A percentile compares a stretch with the other conserved stretches of the same genome.
These are phyloP conservation scores for Pseudonitzschia multistriata DNA, from an alignment of 108 stramenopile genomes.

Conservation along the genomic window DNA sequence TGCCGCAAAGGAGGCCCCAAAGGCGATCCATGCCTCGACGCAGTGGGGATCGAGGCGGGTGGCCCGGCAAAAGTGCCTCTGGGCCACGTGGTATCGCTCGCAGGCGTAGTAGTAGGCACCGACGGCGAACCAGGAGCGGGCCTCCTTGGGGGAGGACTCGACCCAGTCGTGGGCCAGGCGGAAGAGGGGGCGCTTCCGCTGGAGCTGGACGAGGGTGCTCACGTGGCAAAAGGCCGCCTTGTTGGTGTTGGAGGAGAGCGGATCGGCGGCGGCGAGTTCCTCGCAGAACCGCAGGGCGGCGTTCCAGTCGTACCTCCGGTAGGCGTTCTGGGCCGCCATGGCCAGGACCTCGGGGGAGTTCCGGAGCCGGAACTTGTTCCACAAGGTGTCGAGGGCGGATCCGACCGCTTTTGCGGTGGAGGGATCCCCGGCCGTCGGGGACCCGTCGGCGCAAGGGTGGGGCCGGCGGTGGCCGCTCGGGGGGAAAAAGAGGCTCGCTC, in stretches of 20 bases:
- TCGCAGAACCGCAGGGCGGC: constrained; percentile 64
- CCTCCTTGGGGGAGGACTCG: constrained; percentile 80
- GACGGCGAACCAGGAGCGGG: constrained; percentile 90
- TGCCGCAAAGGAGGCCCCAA: constrained; percentile 90
- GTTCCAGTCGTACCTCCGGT: constrained; percentile 59
- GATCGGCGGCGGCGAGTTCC: constrained; percentile 63
- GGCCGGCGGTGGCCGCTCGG: not conserved
- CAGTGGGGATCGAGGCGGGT: constrained; percentile 82
- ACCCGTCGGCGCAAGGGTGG: not conserved
- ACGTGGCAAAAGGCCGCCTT: constrained; percentile 57
- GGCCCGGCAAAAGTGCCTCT: constrained; percentile 90
- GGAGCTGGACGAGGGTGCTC: constrained; percentile 76
- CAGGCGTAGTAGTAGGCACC: constrained; percentile 92
- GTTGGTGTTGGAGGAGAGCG: constrained; percentile 40
- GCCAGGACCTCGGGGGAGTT: constrained; percentile 71
- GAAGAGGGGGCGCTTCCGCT: constrained; percentile 84
- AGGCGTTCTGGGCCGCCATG: constrained; percentile 72
- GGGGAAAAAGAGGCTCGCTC: constrained; percentile 3
- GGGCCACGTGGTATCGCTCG: constrained; percentile 86
- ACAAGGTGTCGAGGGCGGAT: constrained; percentile 58
- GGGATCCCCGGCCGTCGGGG: not conserved
- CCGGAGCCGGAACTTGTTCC: constrained; percentile 50
- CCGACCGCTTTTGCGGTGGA: constrained; percentile 31
- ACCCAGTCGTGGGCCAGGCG: constrained; percentile 91
- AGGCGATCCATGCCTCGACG: constrained; percentile 92